Conservation (phyloP, 306 rosid genomes). For the Quercus mongolica region DNA sequence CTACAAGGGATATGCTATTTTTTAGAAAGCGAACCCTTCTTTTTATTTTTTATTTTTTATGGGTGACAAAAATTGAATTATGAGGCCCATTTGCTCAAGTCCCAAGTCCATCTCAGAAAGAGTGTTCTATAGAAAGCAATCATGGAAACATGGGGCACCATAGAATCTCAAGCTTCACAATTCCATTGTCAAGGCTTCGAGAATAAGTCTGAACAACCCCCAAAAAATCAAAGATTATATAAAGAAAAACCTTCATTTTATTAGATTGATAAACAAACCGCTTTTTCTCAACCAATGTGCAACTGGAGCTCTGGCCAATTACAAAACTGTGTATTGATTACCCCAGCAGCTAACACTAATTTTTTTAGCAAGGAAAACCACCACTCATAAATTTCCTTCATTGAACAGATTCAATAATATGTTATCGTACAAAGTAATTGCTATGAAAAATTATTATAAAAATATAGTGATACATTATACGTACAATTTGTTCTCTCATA, state of each 20-base stretch:
- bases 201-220: neutral
- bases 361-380: neutral
- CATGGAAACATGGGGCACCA: neutral
- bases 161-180: neutral
- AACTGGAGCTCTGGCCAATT: neutral
- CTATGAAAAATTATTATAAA: neutral
- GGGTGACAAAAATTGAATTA: too few species aligned
- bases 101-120: too few species aligned
- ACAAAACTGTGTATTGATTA: neutral
- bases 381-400: neutral
- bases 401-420: neutral
- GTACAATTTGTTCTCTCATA: neutral
- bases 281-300: neutral
- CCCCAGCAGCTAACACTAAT: neutral
- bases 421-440: neutral
- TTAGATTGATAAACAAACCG: neutral
- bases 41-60: too few species aligned
- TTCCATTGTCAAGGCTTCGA: neutral
- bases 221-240: neutral
- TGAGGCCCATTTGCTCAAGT: too few species aligned
- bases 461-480: neutral
- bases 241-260: neutral
- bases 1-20: too few species aligned
- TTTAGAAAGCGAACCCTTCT: too few species aligned
- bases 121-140: neutral